Evolutionary conservation across 805 yeast genomes (phyloP).

Genomic region (Ogataea trehaloabstinens): DNA sequence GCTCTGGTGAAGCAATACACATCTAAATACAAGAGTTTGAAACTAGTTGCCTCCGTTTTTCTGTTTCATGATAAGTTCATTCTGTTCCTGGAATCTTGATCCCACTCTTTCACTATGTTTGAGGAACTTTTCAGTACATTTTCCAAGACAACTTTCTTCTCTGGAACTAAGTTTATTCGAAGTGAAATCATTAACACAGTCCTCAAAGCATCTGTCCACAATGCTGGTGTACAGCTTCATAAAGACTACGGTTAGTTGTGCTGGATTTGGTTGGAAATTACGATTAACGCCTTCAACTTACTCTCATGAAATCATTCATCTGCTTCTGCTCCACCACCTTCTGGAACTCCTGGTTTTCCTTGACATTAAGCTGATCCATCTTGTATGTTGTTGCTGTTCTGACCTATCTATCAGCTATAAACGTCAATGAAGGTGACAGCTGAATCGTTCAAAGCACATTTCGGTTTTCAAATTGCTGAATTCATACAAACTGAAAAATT

Average conservation of each 20-base stretch:
- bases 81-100: slow-evolving; percentile 97
- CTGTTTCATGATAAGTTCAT: slow-evolving; percentile 70
- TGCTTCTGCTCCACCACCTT: slow-evolving; percentile 95
- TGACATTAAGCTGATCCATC: slow-evolving; percentile 93
- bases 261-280: too few species aligned
- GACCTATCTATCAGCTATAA: too few species aligned
- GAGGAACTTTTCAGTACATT: slow-evolving; percentile 95
- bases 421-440: slow-evolving; percentile 1
- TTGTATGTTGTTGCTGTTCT: slow-evolving; percentile 18
- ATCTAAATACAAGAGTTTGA: slow-evolving; percentile 13
- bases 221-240: slow-evolving; percentile 74
- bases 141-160: slow-evolving; percentile 82
- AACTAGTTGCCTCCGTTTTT: slow-evolving; percentile 37
- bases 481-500: too few species aligned
- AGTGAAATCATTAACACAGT: slow-evolving; percentile 98
- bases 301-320: slow-evolving; percentile 98
- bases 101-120: slow-evolving; percentile 99
- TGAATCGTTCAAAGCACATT: slow-evolving; percentile 1
- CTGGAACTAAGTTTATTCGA: slow-evolving; percentile 80
- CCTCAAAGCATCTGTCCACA: slow-evolving; percentile 95
- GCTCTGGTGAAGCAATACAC: neutral
- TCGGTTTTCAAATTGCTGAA: too few species aligned
- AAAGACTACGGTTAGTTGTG: slow-evolving; percentile 2
- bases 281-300: slow-evolving; percentile 35
- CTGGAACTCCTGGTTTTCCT: slow-evolving; percentile 96